These are phyloP conservation scores for Suillus occidentalis DNA, from an alignment of 768 basidiomycete genomes.

Conservation along the genomic window DNA sequence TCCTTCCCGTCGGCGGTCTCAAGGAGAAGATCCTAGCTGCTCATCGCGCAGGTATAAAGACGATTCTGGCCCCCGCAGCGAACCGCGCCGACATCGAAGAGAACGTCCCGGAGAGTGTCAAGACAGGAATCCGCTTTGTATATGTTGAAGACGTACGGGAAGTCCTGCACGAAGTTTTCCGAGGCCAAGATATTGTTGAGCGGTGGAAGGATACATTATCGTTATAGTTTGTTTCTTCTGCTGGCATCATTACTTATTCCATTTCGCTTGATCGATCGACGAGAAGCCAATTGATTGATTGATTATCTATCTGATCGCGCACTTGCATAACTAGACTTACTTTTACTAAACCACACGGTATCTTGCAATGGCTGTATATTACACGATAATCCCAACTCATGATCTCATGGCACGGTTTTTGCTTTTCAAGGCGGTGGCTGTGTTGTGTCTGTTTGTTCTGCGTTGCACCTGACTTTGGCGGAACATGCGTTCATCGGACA, in stretches of 20 bases:
- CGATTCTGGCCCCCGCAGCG: constrained; percentile 81
- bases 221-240: constrained; percentile 13
- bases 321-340: constrained; percentile 12
- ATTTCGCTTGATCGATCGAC: constrained; percentile 3
- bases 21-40: constrained; percentile 98
- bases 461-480: background rate
- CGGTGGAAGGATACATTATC: constrained; percentile 67
- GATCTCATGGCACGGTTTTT: constrained; percentile 3
- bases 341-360: background rate
- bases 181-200: constrained; percentile 53
- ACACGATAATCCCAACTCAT: constrained; percentile 10
- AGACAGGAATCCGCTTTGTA: constrained; percentile 91
- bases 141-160: constrained; percentile 94
- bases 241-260: constrained; percentile 9
- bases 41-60: constrained; percentile 95
- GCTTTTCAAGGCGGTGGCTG: background rate
- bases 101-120: constrained; percentile 95
- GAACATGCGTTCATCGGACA: background rate
- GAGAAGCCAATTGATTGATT: background rate
- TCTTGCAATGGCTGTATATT: constrained; percentile 7
- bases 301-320: constrained; percentile 4
- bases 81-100: constrained; percentile 95
- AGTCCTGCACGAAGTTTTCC: constrained; percentile 87
- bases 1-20: constrained; percentile 92
- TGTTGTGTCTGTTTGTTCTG: background rate